Evolutionary conservation across 1,284 basidiomycete species (phyloP).

Genomic region (Moesziomyces sp.): DNA sequence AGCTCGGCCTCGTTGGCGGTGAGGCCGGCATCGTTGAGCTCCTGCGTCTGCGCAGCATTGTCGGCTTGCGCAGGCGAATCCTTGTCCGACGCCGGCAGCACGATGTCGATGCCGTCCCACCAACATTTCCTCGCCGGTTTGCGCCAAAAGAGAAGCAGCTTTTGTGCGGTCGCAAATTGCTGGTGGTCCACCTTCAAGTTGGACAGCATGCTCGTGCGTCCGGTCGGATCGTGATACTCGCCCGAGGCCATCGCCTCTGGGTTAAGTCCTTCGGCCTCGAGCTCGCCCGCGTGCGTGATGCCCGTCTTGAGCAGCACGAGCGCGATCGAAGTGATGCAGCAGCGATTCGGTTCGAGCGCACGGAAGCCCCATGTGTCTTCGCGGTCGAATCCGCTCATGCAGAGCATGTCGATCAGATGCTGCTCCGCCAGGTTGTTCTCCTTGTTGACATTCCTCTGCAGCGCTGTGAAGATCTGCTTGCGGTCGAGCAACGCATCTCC

Average conservation of each 20-base stretch:
- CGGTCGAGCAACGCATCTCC: constrained; percentile 89
- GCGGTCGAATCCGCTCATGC: constrained; percentile 98
- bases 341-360: constrained; percentile 91
- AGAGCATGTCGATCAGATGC: constrained; percentile 99
- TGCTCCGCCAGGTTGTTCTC: constrained; percentile 99
- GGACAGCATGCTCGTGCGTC: constrained; percentile 61
- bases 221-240: constrained; percentile 46
- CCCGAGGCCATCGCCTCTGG: constrained; percentile 11
- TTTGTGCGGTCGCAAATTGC: constrained; percentile 97
- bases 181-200: constrained; percentile 78
- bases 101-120: constrained; percentile 98
- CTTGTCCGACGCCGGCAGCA: constrained; percentile 70
- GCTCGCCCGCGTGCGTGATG: constrained; percentile 79
- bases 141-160: constrained; percentile 96
- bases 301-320: constrained; percentile 97
- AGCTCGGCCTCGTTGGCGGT: constrained; percentile 56
- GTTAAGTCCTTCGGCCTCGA: constrained; percentile 53
- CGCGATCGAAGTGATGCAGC: constrained; percentile 97
- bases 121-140: constrained; percentile 99
- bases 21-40: constrained; percentile 47
- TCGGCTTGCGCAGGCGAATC: constrained; percentile 14
- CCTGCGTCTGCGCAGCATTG: constrained; percentile 7
- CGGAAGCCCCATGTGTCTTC: constrained; percentile 98
- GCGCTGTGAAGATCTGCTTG: constrained; percentile 92
- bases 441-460: constrained; percentile 98